phyloP scores from a whole-genome alignment of 2,329 filamentous ascomycete species.

The Trichoderma sp. region DNA sequence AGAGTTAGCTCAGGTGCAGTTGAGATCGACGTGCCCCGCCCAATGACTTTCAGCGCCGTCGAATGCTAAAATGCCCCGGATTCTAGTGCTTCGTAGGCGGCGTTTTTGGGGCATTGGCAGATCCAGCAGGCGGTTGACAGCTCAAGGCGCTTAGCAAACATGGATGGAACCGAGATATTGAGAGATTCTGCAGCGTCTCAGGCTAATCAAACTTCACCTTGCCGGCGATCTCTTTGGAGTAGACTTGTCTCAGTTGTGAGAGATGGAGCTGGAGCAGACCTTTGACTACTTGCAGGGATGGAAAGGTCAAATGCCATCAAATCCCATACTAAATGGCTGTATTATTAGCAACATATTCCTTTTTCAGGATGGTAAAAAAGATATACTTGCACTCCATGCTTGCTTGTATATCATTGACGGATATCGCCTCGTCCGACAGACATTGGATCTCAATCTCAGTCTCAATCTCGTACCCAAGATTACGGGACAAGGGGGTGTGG shows the following conservation, averaged over 20 bases:
- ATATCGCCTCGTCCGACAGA: background rate
- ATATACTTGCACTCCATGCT: background rate
- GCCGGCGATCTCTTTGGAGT: background rate
- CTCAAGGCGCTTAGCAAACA: background rate
- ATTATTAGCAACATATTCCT: background rate
- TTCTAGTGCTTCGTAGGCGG: background rate
- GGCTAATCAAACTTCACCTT: background rate
- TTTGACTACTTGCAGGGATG: background rate
- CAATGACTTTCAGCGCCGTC: background rate
- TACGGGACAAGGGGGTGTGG: background rate
- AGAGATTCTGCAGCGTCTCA: background rate
- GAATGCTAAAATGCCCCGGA: constrained; percentile 4
- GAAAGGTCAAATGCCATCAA: background rate
- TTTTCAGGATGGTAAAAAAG: background rate
- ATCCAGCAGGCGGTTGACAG: background rate
- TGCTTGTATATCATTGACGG: too few relatives aligned
- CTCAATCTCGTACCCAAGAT: background rate
- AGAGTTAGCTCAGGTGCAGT: background rate
- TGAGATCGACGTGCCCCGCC: background rate
- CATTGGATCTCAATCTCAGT: constrained; percentile 2
- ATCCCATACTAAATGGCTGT: background rate
- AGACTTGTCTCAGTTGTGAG: background rate
- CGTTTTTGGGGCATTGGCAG: background rate
- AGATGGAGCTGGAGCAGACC: background rate
- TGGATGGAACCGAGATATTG: background rate